Conservation (phyloP, 352 stramenopile species). For the Pythium coloratum region DNA sequence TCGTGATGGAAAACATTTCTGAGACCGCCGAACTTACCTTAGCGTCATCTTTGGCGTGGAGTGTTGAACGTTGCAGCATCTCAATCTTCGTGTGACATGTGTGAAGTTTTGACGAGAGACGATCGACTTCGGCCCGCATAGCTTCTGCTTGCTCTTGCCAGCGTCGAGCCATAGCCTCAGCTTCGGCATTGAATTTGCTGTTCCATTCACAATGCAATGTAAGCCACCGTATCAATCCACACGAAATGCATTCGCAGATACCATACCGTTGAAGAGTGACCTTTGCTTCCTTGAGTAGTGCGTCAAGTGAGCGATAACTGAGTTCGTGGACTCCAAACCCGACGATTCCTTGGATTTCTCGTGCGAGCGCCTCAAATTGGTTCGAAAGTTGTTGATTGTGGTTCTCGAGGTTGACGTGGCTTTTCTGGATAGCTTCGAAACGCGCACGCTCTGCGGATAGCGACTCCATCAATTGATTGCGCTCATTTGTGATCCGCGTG, state of each 20-base stretch:
- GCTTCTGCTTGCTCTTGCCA: slow-evolving; percentile 47
- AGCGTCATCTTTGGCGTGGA: slow-evolving; percentile 48
- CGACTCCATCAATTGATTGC: slow-evolving; percentile 41
- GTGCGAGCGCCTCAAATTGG: slow-evolving; percentile 43
- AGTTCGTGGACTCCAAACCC: slow-evolving; percentile 14
- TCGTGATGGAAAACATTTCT: no score
- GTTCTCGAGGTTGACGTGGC: slow-evolving; percentile 29
- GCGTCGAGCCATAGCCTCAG: slow-evolving; percentile 32
- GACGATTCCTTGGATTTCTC: slow-evolving; percentile 41
- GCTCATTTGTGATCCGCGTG: slow-evolving; percentile 46
- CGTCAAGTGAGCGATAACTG: slow-evolving; percentile 22
- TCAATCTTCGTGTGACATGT: slow-evolving; percentile 53
- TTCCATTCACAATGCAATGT: not conserved
- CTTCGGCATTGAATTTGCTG: slow-evolving; percentile 51
- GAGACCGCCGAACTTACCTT: slow-evolving; percentile 25
- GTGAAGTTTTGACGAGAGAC: slow-evolving; percentile 41
- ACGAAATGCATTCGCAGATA: not conserved
- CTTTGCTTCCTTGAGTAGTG: slow-evolving; percentile 38
- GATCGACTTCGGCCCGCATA: slow-evolving; percentile 46
- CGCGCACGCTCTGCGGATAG: slow-evolving; percentile 45
- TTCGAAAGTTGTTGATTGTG: slow-evolving; percentile 32
- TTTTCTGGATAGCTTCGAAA: slow-evolving; percentile 34
- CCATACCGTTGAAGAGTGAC: slow-evolving; percentile 36
- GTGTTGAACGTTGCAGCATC: slow-evolving; percentile 39
- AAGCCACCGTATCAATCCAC: not conserved